Evolutionary conservation across 169 alveolate genomes (phyloP), one percentile per base, ranked within the genome.

Genomic region (Plasmodium cynomolgi): DNA sequence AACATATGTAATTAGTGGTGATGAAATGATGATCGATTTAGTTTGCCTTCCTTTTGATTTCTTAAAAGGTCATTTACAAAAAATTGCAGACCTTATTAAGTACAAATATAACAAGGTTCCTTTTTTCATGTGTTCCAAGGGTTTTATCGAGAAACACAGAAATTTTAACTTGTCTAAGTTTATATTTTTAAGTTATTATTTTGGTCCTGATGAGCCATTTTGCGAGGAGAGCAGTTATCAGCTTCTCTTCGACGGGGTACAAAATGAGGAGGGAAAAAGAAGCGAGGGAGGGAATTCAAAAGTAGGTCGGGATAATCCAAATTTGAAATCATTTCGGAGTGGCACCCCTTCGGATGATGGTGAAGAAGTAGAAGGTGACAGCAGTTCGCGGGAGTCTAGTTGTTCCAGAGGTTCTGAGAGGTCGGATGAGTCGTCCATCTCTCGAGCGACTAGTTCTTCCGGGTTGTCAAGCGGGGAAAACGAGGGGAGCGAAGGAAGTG

Each of bases 151-250:
- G 20, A 80, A 80, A 44, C 15, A 80, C 83, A 79, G 31, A n/a
- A n/a, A 41, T 56, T 80, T 90, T 62, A 72, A 90, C 50, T 62
- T 90, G 68, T 62, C 94, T 39, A 90, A 90, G 11, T 54, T 90
- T 90, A 80, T 90, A 37, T 90, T 90, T 62, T 74, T 90, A 90
- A 90, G 84, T 79, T 90, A 90, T 71, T 90, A 80, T 68, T 90
- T 79, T 37, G 37, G 58, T 37, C 23, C 50, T 17, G 50, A 62
- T 2, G 75, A 62, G n/a, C n/a, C 33, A 47, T 20, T 54, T 20
- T n/a, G 31, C 80, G 81, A 77, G 37, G 23, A 56, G 44, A 29
- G 81, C 7, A 13, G 4, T 23, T 58, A 37, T 50, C 47, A 84
- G 33, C 54, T 81, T 41, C 15, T 50, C 34, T 81, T 81, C 62